phyloP scores from a whole-genome alignment of 1,284 basidiomycete species.

The Rhizoctonia solani region DNA sequence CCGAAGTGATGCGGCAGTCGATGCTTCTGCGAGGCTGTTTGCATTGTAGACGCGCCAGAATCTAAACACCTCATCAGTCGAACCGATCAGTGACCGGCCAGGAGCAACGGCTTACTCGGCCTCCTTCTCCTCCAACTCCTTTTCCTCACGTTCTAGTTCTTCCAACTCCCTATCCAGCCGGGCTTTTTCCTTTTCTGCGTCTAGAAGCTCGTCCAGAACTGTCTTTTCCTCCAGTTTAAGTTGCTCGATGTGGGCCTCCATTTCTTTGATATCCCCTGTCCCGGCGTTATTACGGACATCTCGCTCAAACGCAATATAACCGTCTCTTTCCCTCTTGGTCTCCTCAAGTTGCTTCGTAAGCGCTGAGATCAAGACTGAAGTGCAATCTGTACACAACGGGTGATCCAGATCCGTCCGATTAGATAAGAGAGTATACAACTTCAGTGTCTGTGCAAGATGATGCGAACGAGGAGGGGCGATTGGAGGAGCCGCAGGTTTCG shows the following conservation, averaged over 20 bases:
- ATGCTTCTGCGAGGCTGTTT: slow-evolving; percentile 64
- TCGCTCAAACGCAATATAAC: slow-evolving; percentile 89
- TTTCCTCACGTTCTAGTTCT: slow-evolving; percentile 74
- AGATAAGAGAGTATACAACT: slow-evolving; percentile 78
- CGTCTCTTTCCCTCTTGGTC: slow-evolving; percentile 88
- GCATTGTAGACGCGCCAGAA: slow-evolving; percentile 84
- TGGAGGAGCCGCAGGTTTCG: slow-evolving; percentile 52
- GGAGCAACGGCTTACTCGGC: slow-evolving; percentile 61
- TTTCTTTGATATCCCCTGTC: slow-evolving; percentile 38
- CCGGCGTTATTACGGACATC: slow-evolving; percentile 71
- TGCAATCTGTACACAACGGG: slow-evolving; percentile 94
- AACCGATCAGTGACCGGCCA: slow-evolving; percentile 16
- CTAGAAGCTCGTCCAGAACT: slow-evolving; percentile 72
- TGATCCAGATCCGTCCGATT: slow-evolving; percentile 87
- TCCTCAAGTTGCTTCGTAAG: slow-evolving; percentile 87
- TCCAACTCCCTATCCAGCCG: slow-evolving; percentile 75
- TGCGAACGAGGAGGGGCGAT: slow-evolving; percentile 52
- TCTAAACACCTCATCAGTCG: slow-evolving; percentile 49
- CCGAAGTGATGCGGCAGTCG: slow-evolving; percentile 69
- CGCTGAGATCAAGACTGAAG: slow-evolving; percentile 75
- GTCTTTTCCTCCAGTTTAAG: slow-evolving; percentile 74
- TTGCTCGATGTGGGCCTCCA: slow-evolving; percentile 55
- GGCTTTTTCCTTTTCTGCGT: slow-evolving; percentile 73
- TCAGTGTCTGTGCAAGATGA: slow-evolving; percentile 71
- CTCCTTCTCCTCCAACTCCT: slow-evolving; percentile 73